phyloP scores from a whole-genome alignment of 1,284 basidiomycete species.

The Apiotrichum laibachii region DNA sequence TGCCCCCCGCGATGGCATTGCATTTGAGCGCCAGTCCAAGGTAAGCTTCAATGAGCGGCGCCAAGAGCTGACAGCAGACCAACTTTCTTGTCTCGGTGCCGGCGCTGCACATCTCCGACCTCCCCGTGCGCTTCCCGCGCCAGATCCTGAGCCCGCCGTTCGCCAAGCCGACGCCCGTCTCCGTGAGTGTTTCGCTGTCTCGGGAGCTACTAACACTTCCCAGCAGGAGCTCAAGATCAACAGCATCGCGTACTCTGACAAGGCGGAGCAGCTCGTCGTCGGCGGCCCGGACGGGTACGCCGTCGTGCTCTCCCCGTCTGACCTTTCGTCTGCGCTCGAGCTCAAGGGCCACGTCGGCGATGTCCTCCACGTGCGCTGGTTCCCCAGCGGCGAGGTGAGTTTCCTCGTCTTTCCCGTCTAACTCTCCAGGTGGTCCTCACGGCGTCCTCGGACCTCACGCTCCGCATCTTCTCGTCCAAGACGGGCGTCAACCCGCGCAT shows the following conservation, averaged over 20 bases:
- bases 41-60: constrained; percentile 14
- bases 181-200: constrained; percentile 22
- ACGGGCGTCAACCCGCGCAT: constrained; percentile 56
- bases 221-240: constrained; percentile 41
- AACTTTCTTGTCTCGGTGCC: constrained; percentile 38
- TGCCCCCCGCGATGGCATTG: constrained; percentile 32
- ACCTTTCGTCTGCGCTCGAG: constrained; percentile 18
- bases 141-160: constrained; percentile 41
- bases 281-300: constrained; percentile 51
- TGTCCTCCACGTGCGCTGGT: constrained; percentile 48
- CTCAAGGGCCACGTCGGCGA: constrained; percentile 54
- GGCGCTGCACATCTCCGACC: constrained; percentile 22
- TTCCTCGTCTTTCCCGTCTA: neutral
- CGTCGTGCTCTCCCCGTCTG: constrained; percentile 33
- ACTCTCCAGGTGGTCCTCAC: constrained; percentile 51
- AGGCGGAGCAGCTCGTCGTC: constrained; percentile 38
- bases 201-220: neutral
- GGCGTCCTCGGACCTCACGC: constrained; percentile 48
- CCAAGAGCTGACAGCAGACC: constrained; percentile 26
- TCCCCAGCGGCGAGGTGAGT: constrained; percentile 41
- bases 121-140: constrained; percentile 42
- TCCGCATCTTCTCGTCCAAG: constrained; percentile 49
- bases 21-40: constrained; percentile 34
- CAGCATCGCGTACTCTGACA: constrained; percentile 40
- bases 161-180: constrained; percentile 27